Base-by-base conservation (phyloP, 2,329 filamentous ascomycete species). In the Alternaria triticina region DNA sequence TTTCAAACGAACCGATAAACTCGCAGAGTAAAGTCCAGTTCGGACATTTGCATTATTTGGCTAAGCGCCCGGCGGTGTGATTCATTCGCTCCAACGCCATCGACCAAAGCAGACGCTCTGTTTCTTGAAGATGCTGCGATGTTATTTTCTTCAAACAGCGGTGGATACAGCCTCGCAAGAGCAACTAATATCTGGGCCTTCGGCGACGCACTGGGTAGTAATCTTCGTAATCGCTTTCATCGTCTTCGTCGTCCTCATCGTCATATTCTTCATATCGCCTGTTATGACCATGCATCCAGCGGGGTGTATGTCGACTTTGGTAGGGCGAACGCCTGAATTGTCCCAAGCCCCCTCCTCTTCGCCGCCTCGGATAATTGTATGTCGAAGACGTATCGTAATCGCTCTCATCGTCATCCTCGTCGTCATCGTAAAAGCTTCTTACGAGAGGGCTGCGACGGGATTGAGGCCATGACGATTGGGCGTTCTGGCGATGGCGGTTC, bases 241-340 rank as follows among this genome's bases (percentile, higher is more conserved):
- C 56, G 45, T 54, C 59, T n/a, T 58, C 51, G n/a, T 59, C 54
- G 17, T 59, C 40, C 55, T 62, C 57, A 28, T 70, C 57, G n/a
- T 66, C 66, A 23, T 46, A 59, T 5, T 65, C 68, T 22, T 69
- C 64, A 27, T 68, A 64, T 54, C 49, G 50, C 30, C 61, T 60
- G 22, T 57, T 46, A 23, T 57, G 36, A 33, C 25, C 27, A 40
- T 66, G 45, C 44, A 44, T 50, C 54, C 67, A 49, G 12, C 45
- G 33, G 25, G 45, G n/a, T 54, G 47, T 52, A n/a, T 36, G 25
- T 10, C 13, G 47, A 30, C 33, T n/a, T 47, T 45, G 20, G 30
- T 64, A 59, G 43, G 50, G 7, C 11, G 62, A 45, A 7, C 30
- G 28, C 25, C 56, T 51, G 13, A 25, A 7, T 27, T 59, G 45